Evolutionary conservation across 805 yeast species (phyloP).

Genomic region (Komagataella ulmi): DNA sequence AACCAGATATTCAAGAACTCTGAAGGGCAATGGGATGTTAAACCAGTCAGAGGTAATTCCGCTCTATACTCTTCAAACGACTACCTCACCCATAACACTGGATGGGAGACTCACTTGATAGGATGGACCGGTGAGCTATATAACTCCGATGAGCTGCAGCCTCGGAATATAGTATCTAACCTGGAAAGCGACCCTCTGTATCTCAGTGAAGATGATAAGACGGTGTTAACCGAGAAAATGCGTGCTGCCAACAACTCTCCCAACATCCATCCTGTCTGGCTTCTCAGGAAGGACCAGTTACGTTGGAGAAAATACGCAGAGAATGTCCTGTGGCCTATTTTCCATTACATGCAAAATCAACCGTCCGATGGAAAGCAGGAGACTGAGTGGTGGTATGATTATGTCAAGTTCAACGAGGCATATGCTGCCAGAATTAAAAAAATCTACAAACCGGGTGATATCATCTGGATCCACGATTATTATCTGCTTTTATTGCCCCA

Average conservation of each 20-base stretch:
- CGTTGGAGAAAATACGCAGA: conserved; percentile 90
- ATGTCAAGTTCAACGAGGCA: conserved; percentile 82
- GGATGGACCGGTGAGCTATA: conserved; percentile 94
- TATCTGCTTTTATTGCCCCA: conserved; percentile 74
- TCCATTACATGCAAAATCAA: conserved; percentile 82
- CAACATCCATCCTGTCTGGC: conserved; percentile 78
- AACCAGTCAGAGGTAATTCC: conserved; percentile 66
- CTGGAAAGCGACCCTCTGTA: conserved; percentile 49
- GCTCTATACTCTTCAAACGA: conserved; percentile 70
- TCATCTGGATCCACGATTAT: conserved; percentile 89
- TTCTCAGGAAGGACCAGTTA: conserved; percentile 61
- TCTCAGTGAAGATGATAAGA: conserved; percentile 41
- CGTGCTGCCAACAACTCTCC: conserved; percentile 30
- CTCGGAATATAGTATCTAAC: neutral
- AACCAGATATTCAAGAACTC: conserved; percentile 35
- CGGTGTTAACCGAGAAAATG: conserved; percentile 31
- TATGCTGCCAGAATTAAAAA: conserved; percentile 67
- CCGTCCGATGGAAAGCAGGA: conserved; percentile 59
- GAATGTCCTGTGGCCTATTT: conserved; percentile 83
- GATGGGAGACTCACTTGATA: conserved; percentile 80
- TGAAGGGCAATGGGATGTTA: conserved; percentile 27
- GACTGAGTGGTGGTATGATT: conserved; percentile 70
- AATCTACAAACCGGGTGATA: conserved; percentile 76
- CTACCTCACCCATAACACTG: conserved; percentile 46
- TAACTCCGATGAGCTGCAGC: conserved; percentile 6